Conservation (phyloP, 257 asterid species). For the Anisodus tanguticus region DNA sequence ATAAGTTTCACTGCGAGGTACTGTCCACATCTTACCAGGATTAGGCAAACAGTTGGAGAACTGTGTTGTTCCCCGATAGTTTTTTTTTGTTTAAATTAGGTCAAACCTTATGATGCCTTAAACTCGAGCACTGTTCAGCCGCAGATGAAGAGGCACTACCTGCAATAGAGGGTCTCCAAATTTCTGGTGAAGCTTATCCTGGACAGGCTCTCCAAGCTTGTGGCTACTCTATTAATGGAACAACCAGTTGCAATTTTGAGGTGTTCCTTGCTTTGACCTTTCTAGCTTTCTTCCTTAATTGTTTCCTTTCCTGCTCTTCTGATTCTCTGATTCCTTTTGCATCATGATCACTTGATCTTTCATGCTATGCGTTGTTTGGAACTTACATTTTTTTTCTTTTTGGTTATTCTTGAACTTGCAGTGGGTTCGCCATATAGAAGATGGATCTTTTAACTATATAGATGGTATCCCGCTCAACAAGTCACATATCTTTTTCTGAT, state of each 20-base stretch:
- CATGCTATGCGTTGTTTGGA: conserved; percentile 30
- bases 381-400: conserved; percentile 31
- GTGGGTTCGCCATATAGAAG: conserved; percentile 98
- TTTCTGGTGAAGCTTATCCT: conserved; percentile 92
- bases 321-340: conserved; percentile 15
- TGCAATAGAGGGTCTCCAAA: conserved; percentile 94
- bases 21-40: conserved; percentile 12
- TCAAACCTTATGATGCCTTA: conserved; percentile 5
- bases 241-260: conserved; percentile 98
- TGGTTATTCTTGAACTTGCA: conserved; percentile 52
- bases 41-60: conserved; percentile 17
- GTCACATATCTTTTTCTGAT: conserved; percentile 24
- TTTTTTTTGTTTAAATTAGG: not conserved
- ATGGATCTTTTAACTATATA: conserved; percentile 89
- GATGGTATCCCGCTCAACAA: conserved; percentile 62
- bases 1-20: not conserved
- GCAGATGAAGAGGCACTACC: conserved; percentile 85
- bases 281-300: not conserved
- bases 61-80: not conserved
- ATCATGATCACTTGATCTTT: conserved; percentile 32
- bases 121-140: conserved; percentile 31
- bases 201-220: conserved; percentile 92
- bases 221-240: conserved; percentile 93
- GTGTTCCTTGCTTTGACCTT: conserved; percentile 43
- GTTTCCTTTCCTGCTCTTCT: conserved; percentile 10